phyloP scores from a whole-genome alignment of 1,139 yeast genomes.

The Torulaspora globosa region DNA sequence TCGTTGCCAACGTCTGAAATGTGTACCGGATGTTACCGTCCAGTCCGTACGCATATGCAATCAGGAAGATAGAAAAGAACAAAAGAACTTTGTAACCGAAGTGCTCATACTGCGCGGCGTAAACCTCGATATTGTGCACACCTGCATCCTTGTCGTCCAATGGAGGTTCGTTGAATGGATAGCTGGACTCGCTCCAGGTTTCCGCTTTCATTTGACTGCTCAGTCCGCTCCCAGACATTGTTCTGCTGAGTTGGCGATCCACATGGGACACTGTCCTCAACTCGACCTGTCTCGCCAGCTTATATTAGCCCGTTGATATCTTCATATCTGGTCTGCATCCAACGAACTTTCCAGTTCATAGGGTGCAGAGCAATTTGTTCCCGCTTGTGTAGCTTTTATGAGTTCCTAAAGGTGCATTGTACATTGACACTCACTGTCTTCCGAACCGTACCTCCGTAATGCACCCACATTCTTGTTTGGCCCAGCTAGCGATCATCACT shows the following conservation, averaged over 20 bases:
- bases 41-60: conserved; percentile 58
- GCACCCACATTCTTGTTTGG: conserved; percentile 4
- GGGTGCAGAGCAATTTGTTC: too few species aligned
- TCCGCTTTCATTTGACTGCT: background rate
- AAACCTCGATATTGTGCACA: conserved; percentile 24
- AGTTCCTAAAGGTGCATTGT: too few species aligned
- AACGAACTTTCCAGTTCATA: too few species aligned
- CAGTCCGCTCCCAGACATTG: conserved; percentile 1
- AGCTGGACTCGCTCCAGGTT: conserved; percentile 1
- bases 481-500: conserved; percentile 3
- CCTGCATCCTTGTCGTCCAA: conserved; percentile 15
- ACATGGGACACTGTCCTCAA: too few species aligned
- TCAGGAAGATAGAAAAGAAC: conserved; percentile 48
- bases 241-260: background rate
- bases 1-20: conserved; percentile 51
- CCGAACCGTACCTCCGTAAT: background rate
- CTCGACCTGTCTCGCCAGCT: too few species aligned
- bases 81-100: conserved; percentile 14
- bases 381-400: too few species aligned
- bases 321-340: too few species aligned
- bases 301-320: too few species aligned
- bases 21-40: conserved; percentile 51
- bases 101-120: conserved; percentile 22
- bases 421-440: too few species aligned
- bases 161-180: background rate